Percentiles rank a stretch among this genome's conserved stretches.
Evolutionary conservation across 2,329 filamentous ascomycete species (phyloP).

Genomic region (Fusarium tuaranense): DNA sequence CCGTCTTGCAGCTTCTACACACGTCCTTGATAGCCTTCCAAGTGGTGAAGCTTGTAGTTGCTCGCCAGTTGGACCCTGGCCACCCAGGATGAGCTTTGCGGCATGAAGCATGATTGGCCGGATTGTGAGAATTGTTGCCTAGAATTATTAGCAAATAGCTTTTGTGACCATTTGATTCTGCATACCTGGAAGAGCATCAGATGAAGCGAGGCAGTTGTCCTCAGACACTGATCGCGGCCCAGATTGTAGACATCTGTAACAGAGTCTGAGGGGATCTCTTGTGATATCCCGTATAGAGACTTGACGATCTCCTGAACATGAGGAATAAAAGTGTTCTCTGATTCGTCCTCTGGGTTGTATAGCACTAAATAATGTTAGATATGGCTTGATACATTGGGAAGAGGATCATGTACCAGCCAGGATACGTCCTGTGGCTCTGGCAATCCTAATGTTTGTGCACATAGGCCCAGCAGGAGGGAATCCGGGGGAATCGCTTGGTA

Average conservation of each 20-base stretch:
- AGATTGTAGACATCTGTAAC: conserved; percentile 39
- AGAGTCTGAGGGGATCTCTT: conserved; percentile 42
- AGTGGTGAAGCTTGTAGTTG: conserved; percentile 42
- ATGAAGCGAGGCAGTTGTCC: conserved; percentile 48
- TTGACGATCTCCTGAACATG: conserved; percentile 48
- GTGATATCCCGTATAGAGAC: conserved; percentile 42
- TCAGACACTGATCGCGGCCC: conserved; percentile 43
- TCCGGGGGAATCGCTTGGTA: conserved; percentile 44
- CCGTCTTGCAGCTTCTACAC: conserved; percentile 45
- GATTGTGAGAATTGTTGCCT: conserved; percentile 48
- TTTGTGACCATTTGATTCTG: rapidly evolving
- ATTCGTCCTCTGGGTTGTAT: conserved; percentile 46
- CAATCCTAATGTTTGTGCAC: conserved; percentile 46
- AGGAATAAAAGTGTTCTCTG: conserved; percentile 47
- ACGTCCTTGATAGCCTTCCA: conserved; percentile 44
- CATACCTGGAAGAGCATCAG: conserved; percentile 49
- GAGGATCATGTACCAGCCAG: conserved; percentile 31
- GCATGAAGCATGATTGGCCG: conserved; percentile 46
- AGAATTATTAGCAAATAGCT: background rate
- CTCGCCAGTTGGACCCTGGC: conserved; percentile 35
- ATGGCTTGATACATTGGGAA: rapidly evolving
- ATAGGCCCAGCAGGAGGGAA: conserved; percentile 45
- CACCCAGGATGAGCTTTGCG: conserved; percentile 44
- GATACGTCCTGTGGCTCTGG: conserved; percentile 41
- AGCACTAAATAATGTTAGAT: conserved; percentile 29